Base-by-base conservation (phyloP, 2,329 filamentous ascomycete genomes). In the Aspergillus udagawae region DNA sequence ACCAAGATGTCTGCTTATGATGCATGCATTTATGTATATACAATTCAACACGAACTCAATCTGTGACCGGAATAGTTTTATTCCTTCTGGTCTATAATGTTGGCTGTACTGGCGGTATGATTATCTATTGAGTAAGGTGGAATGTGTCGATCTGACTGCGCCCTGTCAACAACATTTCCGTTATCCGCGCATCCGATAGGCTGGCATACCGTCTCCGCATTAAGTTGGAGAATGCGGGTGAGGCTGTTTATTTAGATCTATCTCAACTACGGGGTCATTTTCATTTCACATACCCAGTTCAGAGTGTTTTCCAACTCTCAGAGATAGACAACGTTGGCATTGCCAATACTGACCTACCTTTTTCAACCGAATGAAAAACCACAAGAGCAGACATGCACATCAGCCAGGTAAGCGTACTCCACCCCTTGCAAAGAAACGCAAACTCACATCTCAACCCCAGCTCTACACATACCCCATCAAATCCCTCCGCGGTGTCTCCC, bases 401-500 rank as follows among this genome's bases (percentile, higher is more conserved):
- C 54, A 69, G 64, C 61, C 62, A 73, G 65, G 72, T 73, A 67
- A 7, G 62, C 21, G 17, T 20, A 49, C 25, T 25, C 20, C 17
- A 7, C 27, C 2, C 17, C 20, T 48, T n/a, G n/a, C 35, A 4
- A 12, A 45, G 10, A 41, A 50, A 52, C 29, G 57, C 7, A 47
- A 21, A 23, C 42, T 28, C 20, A 10, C 20, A 29, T 54, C 14
- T 51, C 21, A 12, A 17, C 10, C 17, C 61, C 61, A 87, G 83
- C 79, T 91, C 38, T 89, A 86, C 72, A 80, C 88, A 50, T 90
- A 91, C 70, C 88, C 89, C 45, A 86, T 91, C 74, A 91, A 91
- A 70, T 86, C 82, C 7, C 80, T 91, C n/a, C 83, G 85, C 38
- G 83, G 83, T 52, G 82, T 87, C 54, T 71, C 79, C 20, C 74